phyloP scores from a whole-genome alignment of 192 early-diverging fungal genomes.

The Podila epigama region DNA sequence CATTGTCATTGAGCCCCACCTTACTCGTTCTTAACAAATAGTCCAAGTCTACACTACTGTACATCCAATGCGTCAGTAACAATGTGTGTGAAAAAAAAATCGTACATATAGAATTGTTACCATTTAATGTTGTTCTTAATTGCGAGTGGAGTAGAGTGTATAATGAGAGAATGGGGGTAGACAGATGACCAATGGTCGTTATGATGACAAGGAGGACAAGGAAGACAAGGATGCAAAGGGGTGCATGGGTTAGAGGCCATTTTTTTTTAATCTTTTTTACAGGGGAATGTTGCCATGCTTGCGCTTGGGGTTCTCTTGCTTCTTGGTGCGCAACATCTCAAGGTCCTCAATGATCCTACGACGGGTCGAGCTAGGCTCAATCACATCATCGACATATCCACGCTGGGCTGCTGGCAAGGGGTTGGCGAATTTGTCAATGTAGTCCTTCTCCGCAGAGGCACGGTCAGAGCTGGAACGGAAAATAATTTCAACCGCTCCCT shows the following conservation, averaged over 20 bases:
- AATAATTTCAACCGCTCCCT: conserved; percentile 97
- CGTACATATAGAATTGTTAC: too few species aligned
- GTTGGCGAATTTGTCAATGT: conserved; percentile 92
- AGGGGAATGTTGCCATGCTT: conserved; percentile 97
- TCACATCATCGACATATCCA: conserved; percentile 84
- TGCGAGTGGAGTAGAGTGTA: too few species aligned
- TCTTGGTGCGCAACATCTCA: conserved; percentile 79
- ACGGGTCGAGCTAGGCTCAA: conserved; percentile 75
- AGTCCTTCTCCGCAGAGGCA: conserved; percentile 81
- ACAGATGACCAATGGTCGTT: too few species aligned
- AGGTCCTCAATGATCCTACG: conserved; percentile 89
- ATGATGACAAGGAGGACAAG: neutral
- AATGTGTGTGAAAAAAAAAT: too few species aligned
- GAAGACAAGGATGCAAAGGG: neutral
- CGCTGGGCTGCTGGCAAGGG: conserved; percentile 93
- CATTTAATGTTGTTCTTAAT: too few species aligned
- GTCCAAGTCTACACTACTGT: too few species aligned
- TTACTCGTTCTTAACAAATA: too few species aligned
- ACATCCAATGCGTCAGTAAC: too few species aligned
- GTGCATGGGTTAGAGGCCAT: neutral
- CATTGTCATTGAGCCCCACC: too few species aligned
- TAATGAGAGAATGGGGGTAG: too few species aligned
- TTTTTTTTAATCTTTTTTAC: conserved; percentile 55
- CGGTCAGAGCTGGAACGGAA: conserved; percentile 75
- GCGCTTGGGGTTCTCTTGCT: conserved; percentile 79